Conservation (phyloP, 805 yeast genomes). For the Candida anglica region DNA sequence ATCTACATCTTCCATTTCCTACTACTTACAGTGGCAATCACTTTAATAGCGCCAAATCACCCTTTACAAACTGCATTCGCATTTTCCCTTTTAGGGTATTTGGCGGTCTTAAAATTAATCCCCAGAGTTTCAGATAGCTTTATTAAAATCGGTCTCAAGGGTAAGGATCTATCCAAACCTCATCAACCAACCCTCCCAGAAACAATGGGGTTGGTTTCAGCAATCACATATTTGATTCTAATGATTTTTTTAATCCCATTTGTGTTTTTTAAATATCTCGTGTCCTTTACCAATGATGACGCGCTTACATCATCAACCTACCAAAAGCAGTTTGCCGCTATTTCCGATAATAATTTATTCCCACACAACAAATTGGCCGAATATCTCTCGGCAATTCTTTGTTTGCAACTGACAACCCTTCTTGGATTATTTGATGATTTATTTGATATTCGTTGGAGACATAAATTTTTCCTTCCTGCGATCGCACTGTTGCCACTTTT, state of each 20-base stretch:
- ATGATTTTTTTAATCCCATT: constrained; percentile 88
- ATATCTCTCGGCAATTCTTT: constrained; percentile 78
- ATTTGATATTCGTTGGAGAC: constrained; percentile 96
- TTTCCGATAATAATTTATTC: constrained; percentile 40
- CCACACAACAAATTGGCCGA: constrained; percentile 84
- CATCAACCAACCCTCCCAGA: constrained; percentile 80
- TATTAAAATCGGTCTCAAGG: constrained; percentile 75
- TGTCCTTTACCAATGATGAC: constrained; percentile 44
- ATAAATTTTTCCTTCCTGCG: constrained; percentile 93
- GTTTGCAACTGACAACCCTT: constrained; percentile 77
- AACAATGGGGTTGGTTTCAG: constrained; percentile 87
- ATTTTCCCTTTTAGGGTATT: constrained; percentile 64
- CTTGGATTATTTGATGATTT: constrained; percentile 92
- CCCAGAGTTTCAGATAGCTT: constrained; percentile 69
- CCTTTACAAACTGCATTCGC: constrained; percentile 63
- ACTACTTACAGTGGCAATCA: too few species aligned
- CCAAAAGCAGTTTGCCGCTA: constrained; percentile 28
- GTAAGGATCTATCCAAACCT: constrained; percentile 78
- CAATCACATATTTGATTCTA: constrained; percentile 72
- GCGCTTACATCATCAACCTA: constrained; percentile 27
- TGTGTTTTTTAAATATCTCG: constrained; percentile 72
- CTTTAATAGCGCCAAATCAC: constrained; percentile 29
- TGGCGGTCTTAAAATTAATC: constrained; percentile 54
- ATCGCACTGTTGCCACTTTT: constrained; percentile 89
- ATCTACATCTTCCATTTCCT: too few species aligned